Conservation (phyloP, 257 asterid species). For the Perilla frutescens region DNA sequence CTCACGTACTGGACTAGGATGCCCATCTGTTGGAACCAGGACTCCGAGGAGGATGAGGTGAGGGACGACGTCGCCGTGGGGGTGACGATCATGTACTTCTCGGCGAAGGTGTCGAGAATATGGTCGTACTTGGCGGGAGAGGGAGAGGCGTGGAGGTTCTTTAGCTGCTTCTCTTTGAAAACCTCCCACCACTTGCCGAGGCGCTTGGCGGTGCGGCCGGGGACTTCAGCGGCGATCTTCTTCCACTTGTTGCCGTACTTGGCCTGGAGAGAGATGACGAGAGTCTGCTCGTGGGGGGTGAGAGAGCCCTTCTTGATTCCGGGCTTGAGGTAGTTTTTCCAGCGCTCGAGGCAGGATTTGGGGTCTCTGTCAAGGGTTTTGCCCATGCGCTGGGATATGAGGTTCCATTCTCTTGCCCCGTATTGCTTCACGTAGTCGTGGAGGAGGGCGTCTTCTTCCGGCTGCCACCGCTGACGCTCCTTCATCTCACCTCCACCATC, state of each 20-base stretch:
- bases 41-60: constrained; percentile 54
- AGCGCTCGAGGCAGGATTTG: constrained; percentile 75
- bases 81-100: constrained; percentile 56
- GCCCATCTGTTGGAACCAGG: constrained; percentile 58
- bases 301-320: constrained; percentile 77
- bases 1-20: constrained; percentile 53
- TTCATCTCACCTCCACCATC: constrained; percentile 52
- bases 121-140: constrained; percentile 76
- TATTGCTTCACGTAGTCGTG: constrained; percentile 80
- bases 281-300: constrained; percentile 68
- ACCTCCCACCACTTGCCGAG: constrained; percentile 97
- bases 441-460: constrained; percentile 84
- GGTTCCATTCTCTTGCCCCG: constrained; percentile 89
- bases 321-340: constrained; percentile 84
- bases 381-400: constrained; percentile 71
- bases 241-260: constrained; percentile 88
- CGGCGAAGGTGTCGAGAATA: constrained; percentile 76
- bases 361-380: constrained; percentile 73
- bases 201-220: constrained; percentile 86
- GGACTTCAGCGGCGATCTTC: constrained; percentile 78
- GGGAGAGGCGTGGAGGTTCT: constrained; percentile 53
- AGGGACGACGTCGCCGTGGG: constrained; percentile 53
- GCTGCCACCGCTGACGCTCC: constrained; percentile 89
- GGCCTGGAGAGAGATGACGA: constrained; percentile 73
- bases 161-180: constrained; percentile 80